phyloP scores from a whole-genome alignment of 306 rosid species.

The Begonia loranthoides region DNA sequence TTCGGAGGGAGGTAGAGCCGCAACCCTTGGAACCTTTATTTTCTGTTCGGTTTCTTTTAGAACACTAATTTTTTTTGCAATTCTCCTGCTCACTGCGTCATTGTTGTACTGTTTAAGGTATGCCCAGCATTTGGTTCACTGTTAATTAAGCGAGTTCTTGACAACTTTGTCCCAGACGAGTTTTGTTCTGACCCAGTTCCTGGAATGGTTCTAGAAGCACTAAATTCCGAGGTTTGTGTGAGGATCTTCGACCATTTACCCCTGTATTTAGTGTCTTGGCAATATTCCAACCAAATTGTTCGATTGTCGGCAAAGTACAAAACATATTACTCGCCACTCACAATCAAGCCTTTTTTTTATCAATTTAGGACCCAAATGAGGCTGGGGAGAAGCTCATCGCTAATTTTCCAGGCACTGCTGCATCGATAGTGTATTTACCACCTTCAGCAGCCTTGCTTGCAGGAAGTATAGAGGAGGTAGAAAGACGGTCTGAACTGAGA shows the following conservation, averaged over 20 bases:
- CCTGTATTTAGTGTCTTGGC: neutral
- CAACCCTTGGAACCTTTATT: constrained; percentile 11
- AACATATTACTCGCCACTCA: too few relatives aligned
- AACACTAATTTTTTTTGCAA: neutral
- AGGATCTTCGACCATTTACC: neutral
- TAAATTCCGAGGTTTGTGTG: constrained; percentile 52
- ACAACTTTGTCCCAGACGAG: constrained; percentile 72
- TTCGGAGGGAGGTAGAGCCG: constrained; percentile 70
- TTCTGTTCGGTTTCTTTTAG: neutral
- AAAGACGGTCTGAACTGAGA: constrained; percentile 39
- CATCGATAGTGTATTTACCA: constrained; percentile 51
- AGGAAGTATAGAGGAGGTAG: constrained; percentile 37
- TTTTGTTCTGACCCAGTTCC: constrained; percentile 95
- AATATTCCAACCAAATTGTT: too few relatives aligned
- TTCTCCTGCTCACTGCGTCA: constrained; percentile 8
- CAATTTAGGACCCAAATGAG: constrained; percentile 35
- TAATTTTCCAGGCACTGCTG: constrained; percentile 61
- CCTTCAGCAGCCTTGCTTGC: constrained; percentile 48
- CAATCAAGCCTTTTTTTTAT: too few relatives aligned
- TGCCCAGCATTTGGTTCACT: constrained; percentile 74
- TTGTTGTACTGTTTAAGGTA: constrained; percentile 42
- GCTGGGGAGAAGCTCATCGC: constrained; percentile 30
- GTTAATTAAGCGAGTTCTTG: constrained; percentile 62
- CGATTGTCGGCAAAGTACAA: too few relatives aligned
- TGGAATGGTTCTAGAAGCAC: constrained; percentile 45